Conservation (phyloP, 208 protist species). For the Trypanosoma platydactyli region DNA sequence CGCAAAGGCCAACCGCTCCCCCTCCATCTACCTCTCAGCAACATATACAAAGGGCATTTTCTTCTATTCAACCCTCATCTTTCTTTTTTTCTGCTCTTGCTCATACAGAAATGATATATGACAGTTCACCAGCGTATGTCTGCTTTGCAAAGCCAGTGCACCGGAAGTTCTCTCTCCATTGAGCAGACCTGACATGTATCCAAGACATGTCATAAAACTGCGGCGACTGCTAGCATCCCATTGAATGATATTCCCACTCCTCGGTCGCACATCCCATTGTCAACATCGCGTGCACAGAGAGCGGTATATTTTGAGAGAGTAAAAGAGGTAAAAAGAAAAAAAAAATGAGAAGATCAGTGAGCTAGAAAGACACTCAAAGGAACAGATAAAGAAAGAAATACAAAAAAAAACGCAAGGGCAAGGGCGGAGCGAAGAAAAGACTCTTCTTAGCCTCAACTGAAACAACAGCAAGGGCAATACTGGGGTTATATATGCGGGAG, state of each 20-base stretch:
- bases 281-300: no score
- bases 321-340: conserved; percentile 11
- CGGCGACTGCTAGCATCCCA: no score
- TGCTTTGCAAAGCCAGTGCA: no score
- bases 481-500: background rate
- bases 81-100: conserved; percentile 6
- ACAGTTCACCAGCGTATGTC: no score
- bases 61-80: background rate
- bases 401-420: conserved; percentile 9
- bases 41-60: background rate
- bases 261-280: no score
- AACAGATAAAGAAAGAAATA: conserved; percentile 5
- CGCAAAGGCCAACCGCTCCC: background rate
- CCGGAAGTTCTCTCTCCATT: background rate
- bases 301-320: conserved; percentile 1
- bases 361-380: no score
- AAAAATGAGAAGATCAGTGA: no score
- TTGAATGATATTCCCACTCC: no score
- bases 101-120: no score
- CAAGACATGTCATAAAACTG: no score
- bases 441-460: conserved; percentile 5
- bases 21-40: background rate
- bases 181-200: background rate
- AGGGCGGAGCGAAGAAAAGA: no score
- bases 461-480: background rate